Percentiles rank a stretch among this genome's conserved stretches.
These are phyloP conservation scores for Zygoascus flipseniorum DNA, from an alignment of 805 yeast species.

Conservation along the genomic window DNA sequence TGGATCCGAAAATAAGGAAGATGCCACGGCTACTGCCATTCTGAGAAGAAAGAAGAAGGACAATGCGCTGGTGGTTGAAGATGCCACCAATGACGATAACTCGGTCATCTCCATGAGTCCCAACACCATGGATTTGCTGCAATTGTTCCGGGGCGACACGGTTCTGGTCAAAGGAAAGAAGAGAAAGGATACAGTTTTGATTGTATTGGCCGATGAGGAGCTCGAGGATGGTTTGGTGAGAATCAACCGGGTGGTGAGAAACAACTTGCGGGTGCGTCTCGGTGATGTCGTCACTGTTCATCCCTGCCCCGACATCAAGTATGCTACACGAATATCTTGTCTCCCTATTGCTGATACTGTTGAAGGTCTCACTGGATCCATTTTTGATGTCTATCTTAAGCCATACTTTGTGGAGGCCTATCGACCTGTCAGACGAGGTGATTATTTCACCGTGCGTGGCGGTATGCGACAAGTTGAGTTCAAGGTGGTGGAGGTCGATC, in stretches of 20 bases:
- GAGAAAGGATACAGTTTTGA: slow-evolving; percentile 93
- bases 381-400: slow-evolving; percentile 91
- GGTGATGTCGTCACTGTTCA: slow-evolving; percentile 89
- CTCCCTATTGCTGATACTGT: slow-evolving; percentile 97
- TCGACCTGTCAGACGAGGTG: slow-evolving; percentile 97
- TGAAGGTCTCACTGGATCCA: slow-evolving; percentile 94
- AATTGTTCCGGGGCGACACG: slow-evolving; percentile 96
- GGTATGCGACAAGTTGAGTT: slow-evolving; percentile 99
- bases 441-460: slow-evolving; percentile 91
- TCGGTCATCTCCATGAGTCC: slow-evolving; percentile 93
- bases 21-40: slow-evolving; percentile 92
- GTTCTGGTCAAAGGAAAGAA: slow-evolving; percentile 96
- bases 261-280: slow-evolving; percentile 84
- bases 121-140: slow-evolving; percentile 88
- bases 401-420: slow-evolving; percentile 99
- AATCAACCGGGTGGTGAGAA: slow-evolving; percentile 91
- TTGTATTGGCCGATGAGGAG: slow-evolving; percentile 93
- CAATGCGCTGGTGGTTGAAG: slow-evolving; percentile 90
- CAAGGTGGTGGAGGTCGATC: slow-evolving; percentile 97
- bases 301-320: slow-evolving; percentile 97
- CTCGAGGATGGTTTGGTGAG: slow-evolving; percentile 93
- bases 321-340: slow-evolving; percentile 89
- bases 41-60: slow-evolving; percentile 96
- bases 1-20: slow-evolving; percentile 49
- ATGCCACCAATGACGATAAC: slow-evolving; percentile 94